A percentile compares a stretch with the other conserved stretches of the same genome.
Evolutionary conservation across 768 basidiomycete genomes (phyloP).

Genomic region (Xerocomus potaroensis): DNA sequence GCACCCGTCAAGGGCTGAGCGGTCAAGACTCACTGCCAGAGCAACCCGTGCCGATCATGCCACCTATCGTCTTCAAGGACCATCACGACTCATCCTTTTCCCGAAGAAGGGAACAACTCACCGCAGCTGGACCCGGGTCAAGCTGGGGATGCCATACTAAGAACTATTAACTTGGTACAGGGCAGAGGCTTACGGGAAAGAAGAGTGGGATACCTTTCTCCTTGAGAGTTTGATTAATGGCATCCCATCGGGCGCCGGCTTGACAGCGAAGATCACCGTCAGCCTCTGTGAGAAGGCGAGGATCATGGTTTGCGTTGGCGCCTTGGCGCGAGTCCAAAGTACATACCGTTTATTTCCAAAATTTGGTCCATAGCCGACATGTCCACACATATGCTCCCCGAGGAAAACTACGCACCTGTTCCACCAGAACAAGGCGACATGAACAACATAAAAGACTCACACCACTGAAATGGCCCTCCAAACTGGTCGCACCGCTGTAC

Average conservation of each 20-base stretch:
- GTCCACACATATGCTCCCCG: slow-evolving; percentile 65
- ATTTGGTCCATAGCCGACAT: slow-evolving; percentile 65
- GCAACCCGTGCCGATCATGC: slow-evolving; percentile 86
- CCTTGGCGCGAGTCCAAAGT: slow-evolving; percentile 7
- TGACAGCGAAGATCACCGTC: slow-evolving; percentile 78
- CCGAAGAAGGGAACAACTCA: slow-evolving; percentile 30
- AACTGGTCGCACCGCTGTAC: slow-evolving; percentile 80
- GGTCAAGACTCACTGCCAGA: slow-evolving; percentile 60
- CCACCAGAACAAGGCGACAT: background rate
- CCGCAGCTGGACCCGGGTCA: slow-evolving; percentile 69
- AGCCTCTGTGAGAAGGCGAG: slow-evolving; percentile 39
- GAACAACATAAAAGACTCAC: slow-evolving; percentile 38
- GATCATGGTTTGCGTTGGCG: background rate
- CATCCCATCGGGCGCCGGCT: slow-evolving; percentile 74
- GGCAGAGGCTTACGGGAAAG: slow-evolving; percentile 61
- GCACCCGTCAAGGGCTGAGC: background rate
- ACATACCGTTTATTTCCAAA: slow-evolving; percentile 49
- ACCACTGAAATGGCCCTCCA: slow-evolving; percentile 84
- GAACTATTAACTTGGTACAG: background rate
- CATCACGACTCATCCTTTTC: slow-evolving; percentile 7
- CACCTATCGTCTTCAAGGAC: slow-evolving; percentile 64
- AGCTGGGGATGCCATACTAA: slow-evolving; percentile 37
- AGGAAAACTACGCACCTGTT: slow-evolving; percentile 28
- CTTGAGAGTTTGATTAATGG: slow-evolving; percentile 65
- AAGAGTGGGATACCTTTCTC: slow-evolving; percentile 73